Evolutionary conservation across 306 rosid genomes (phyloP), one percentile per base, ranked within the genome.

Genomic region (Hylodesmum podocarpum): DNA sequence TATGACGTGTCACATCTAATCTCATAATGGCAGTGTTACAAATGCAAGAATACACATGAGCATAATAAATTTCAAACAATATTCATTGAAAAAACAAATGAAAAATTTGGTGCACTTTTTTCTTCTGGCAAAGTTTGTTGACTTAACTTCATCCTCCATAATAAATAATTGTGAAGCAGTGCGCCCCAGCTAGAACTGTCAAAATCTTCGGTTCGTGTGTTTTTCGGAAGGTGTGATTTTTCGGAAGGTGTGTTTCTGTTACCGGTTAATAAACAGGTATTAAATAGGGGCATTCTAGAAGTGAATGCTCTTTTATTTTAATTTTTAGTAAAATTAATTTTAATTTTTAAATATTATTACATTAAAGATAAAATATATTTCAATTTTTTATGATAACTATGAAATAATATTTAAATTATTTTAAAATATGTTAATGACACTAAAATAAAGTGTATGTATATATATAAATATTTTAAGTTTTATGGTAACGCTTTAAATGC

Each of bases 21-120:
- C 8, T 55, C 24, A 39, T 22, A 3, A 10, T 50, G 15, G 22
- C 14, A 65, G 0, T 34, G 2, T 34, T 44, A 22, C 41, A 47
- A 34, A 8, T 62, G 46, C 66, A 67, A 67, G n/a, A 77, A 70
- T 36, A 37, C 66, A 50, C 63, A 65, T 46, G 37, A 28, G 14
- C 57, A 14, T 27, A 37, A 39, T 58, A 27, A 57, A 27, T 27
- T 13, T 18, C 37, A 27, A 24, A n/a, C 18, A 27, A 5, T 4
- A 6, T 25, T 57, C 10, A 16, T 14, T 10, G 1, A 2, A 59
- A 29, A 58, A 59, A 6, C 12, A n/a, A 61, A 61, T 9, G 19
- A 8, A 31, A 61, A n/a, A 2, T 33, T 15, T 14, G 16, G 12
- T 58, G 29, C 8, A 5, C 2, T 16, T 7, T 29, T 1, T 8